Conservation (phyloP, 495 filamentous ascomycete species). For the Choiromyces venosus region DNA sequence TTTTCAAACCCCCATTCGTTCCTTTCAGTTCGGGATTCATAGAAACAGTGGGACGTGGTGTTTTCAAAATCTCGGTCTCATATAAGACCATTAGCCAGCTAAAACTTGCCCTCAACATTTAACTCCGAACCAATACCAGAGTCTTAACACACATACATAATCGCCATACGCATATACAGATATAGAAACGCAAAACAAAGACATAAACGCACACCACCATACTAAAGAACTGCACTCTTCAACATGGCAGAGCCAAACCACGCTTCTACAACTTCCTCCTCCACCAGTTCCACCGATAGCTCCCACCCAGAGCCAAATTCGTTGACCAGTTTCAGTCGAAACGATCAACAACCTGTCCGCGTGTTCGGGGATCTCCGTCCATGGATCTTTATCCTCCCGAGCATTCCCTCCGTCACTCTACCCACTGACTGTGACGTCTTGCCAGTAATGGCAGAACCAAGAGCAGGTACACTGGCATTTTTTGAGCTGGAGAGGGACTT, state of each 20-base stretch:
- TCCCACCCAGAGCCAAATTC: background rate
- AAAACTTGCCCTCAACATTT: no score
- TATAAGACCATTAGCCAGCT: background rate
- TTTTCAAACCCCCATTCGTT: background rate
- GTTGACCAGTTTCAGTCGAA: background rate
- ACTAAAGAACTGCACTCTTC: no score
- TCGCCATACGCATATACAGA: no score
- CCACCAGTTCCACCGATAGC: background rate
- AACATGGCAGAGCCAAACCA: background rate
- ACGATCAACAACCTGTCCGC: background rate
- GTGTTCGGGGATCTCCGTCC: background rate
- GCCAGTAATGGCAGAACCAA: background rate
- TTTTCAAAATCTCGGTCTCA: background rate
- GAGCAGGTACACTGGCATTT: background rate
- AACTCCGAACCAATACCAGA: background rate
- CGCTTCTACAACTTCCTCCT: background rate
- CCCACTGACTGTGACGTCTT: background rate
- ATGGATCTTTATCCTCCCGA: background rate
- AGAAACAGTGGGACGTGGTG: background rate
- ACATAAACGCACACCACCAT: no score
- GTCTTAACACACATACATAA: background rate
- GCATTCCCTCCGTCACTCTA: background rate
- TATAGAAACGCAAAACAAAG: no score
- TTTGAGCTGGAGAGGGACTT: background rate
- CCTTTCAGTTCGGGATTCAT: background rate